phyloP scores from a whole-genome alignment of 73 alveolate genomes.

The Paramecium bursaria region DNA sequence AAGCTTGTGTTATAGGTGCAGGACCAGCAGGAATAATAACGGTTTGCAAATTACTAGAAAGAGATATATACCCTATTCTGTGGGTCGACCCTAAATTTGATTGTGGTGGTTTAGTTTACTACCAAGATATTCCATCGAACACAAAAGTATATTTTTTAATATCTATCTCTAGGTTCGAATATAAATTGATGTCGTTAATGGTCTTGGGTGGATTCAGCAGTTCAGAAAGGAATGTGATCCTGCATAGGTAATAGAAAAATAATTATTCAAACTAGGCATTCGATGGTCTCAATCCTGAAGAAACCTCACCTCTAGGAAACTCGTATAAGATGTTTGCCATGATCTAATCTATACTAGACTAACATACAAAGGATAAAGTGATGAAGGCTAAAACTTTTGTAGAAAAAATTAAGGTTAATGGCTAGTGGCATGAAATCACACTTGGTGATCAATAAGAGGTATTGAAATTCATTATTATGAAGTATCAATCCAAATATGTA shows the following conservation, averaged over 20 bases:
- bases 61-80: not conserved
- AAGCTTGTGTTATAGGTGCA: conserved; percentile 42
- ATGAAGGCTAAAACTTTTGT: not conserved
- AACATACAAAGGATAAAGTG: not conserved
- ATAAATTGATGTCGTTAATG: not conserved
- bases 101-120: conserved; percentile 24
- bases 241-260: conserved; percentile 13
- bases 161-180: not conserved
- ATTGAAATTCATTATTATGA: not conserved
- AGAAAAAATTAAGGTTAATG: conserved; percentile 19
- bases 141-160: not conserved
- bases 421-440: not conserved
- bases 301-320: conserved; percentile 10
- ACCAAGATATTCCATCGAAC: conserved; percentile 26
- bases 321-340: conserved; percentile 40
- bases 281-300: conserved; percentile 9
- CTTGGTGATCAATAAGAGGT: conserved; percentile 8
- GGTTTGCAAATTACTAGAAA: conserved; percentile 41
- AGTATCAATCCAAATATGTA: conserved; percentile 19
- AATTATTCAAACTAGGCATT: not conserved
- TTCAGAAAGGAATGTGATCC: not conserved
- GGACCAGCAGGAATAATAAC: conserved; percentile 56
- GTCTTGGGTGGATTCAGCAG: conserved; percentile 26
- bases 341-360: not conserved
- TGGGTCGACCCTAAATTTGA: conserved; percentile 31